A percentile compares a stretch with the other conserved stretches of the same genome.
phyloP scores from a whole-genome alignment of 352 stramenopile genomes.

The Albugo laibachii region DNA sequence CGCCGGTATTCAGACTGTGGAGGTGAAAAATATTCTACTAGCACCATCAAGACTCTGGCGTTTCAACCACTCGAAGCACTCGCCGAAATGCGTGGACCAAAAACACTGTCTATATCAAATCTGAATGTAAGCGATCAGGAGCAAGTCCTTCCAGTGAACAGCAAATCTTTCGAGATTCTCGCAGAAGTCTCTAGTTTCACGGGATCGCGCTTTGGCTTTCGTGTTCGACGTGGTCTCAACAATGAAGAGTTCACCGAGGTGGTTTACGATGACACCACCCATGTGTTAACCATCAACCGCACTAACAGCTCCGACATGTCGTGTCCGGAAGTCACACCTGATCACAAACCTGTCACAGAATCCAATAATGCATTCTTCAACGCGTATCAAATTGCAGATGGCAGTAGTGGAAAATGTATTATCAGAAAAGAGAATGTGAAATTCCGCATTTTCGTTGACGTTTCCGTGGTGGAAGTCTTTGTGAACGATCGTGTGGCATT shows the following conservation, averaged over 20 bases:
- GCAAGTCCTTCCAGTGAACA: neutral
- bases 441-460: constrained; percentile 46
- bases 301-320: constrained; percentile 22
- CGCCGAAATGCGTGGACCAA: constrained; percentile 25
- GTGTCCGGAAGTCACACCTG: constrained; percentile 22
- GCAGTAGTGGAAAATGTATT: constrained; percentile 13
- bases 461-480: constrained; percentile 49
- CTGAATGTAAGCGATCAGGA: constrained; percentile 9
- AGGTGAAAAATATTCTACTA: constrained; percentile 9
- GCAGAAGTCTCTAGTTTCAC: constrained; percentile 22
- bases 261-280: constrained; percentile 34
- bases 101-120: constrained; percentile 11
- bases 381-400: constrained; percentile 25
- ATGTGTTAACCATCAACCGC: constrained; percentile 39
- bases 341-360: constrained; percentile 14
- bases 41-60: constrained; percentile 44
- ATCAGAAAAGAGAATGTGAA: constrained; percentile 20
- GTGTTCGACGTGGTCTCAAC: constrained; percentile 21
- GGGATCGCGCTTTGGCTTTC: constrained; percentile 30
- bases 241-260: constrained; percentile 31
- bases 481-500: constrained; percentile 46
- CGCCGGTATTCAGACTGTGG: no score
- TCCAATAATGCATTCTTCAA: constrained; percentile 30
- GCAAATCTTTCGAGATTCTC: constrained; percentile 26
- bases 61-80: constrained; percentile 25